These are phyloP conservation scores for Chondrostereum purpureum DNA, from an alignment of 1,284 basidiomycete genomes.

Conservation along the genomic window DNA sequence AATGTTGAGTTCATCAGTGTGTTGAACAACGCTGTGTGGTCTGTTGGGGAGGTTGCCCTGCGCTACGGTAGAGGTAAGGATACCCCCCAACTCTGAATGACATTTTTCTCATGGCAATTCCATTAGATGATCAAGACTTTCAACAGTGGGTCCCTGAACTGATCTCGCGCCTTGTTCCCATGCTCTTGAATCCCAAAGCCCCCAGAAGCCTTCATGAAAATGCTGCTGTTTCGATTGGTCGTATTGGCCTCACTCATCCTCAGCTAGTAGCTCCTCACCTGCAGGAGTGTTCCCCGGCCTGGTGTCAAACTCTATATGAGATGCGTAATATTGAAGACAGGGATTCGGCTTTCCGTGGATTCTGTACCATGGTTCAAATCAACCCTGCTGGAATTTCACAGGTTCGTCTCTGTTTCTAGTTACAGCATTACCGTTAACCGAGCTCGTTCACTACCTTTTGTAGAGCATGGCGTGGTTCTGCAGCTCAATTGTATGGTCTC, in stretches of 20 bases:
- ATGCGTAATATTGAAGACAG: slow-evolving; percentile 99
- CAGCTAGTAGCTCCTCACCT: slow-evolving; percentile 84
- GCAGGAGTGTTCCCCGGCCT: slow-evolving; percentile 86
- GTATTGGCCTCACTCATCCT: slow-evolving; percentile 92
- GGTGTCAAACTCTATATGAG: slow-evolving; percentile 97
- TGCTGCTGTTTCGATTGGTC: slow-evolving; percentile 97
- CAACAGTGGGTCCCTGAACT: slow-evolving; percentile 85
- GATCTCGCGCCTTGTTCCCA: slow-evolving; percentile 86
- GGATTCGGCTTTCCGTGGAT: slow-evolving; percentile 97
- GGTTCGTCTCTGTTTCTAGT: slow-evolving; percentile 38
- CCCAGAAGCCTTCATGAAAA: slow-evolving; percentile 96
- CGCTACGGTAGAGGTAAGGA: slow-evolving; percentile 70
- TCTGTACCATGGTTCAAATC: slow-evolving; percentile 92
- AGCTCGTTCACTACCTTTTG: slow-evolving; percentile 2
- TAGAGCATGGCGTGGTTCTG: slow-evolving; percentile 93
- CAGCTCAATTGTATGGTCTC: slow-evolving; percentile 94
- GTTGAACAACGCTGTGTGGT: too few species aligned
- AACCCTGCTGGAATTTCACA: slow-evolving; percentile 90
- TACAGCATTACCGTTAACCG: too few species aligned
- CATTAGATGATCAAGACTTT: slow-evolving; percentile 71
- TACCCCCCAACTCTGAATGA: slow-evolving; percentile 6
- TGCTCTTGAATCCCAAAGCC: slow-evolving; percentile 86
- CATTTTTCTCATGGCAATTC: slow-evolving; percentile 10
- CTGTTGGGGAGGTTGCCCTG: slow-evolving; percentile 92
- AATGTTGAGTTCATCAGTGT: too few species aligned